These are phyloP conservation scores for Phytophthora agathidicida DNA, from an alignment of 352 stramenopile genomes.

Conservation along the genomic window DNA sequence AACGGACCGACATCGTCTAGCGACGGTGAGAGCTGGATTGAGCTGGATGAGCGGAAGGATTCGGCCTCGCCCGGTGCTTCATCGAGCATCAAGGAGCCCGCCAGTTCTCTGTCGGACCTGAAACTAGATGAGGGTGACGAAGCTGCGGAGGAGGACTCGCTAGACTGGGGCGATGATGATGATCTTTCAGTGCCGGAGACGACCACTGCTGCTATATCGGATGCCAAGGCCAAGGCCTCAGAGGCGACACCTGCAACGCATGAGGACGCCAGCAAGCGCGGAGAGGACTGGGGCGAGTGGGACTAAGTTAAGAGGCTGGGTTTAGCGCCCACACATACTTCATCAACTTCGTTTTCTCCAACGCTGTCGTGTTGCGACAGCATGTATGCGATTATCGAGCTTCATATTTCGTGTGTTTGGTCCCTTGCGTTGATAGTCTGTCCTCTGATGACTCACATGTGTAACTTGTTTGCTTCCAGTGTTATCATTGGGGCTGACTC, in stretches of 20 bases:
- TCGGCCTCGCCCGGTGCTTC: constrained; percentile 57
- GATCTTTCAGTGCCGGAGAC: constrained; percentile 35
- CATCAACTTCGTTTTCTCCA: constrained; percentile 19
- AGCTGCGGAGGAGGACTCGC: constrained; percentile 45
- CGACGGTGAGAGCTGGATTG: constrained; percentile 71
- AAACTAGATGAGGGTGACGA: constrained; percentile 43
- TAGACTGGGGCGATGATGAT: constrained; percentile 75
- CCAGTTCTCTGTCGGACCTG: constrained; percentile 29
- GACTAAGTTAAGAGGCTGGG: constrained; percentile 44
- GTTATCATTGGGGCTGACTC: no score
- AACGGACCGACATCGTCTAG: constrained; percentile 47
- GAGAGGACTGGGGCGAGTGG: constrained; percentile 77
- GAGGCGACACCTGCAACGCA: constrained; percentile 23
- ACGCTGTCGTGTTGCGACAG: neutral
- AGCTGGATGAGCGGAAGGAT: constrained; percentile 68
- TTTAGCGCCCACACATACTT: constrained; percentile 16
- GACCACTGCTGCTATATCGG: constrained; percentile 10
- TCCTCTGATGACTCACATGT: no score
- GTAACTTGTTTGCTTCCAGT: no score
- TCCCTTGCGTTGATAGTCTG: neutral
- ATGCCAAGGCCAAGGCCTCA: constrained; percentile 19
- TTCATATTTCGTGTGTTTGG: constrained; percentile 8
- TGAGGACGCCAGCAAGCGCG: constrained; percentile 45
- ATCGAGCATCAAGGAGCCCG: constrained; percentile 33
- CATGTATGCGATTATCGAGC: constrained; percentile 12